phyloP scores from a whole-genome alignment of 1,139 yeast genomes.

The Scheffersomyces segobiensis region DNA sequence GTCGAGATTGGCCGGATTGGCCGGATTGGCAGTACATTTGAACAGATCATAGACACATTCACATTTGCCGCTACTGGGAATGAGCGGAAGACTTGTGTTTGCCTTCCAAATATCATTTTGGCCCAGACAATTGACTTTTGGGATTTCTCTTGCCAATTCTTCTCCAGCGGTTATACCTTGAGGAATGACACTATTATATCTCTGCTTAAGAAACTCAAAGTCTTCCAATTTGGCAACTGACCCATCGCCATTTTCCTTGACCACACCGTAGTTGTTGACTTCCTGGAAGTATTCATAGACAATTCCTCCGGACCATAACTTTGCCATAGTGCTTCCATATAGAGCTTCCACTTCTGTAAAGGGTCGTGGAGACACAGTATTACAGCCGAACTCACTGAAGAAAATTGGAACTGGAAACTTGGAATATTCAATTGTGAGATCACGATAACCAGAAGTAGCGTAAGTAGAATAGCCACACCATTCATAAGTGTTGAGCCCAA shows the following conservation, averaged over 20 bases:
- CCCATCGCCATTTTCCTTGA: slow-evolving; percentile 26
- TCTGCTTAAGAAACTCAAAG: slow-evolving; percentile 34
- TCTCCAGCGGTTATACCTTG: slow-evolving; percentile 18
- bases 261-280: slow-evolving; percentile 36
- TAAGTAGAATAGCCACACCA: slow-evolving; percentile 69
- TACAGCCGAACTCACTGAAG: slow-evolving; percentile 66
- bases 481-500: slow-evolving; percentile 63
- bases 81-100: slow-evolving; percentile 46
- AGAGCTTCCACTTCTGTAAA: slow-evolving; percentile 49
- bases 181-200: slow-evolving; percentile 36
- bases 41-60: slow-evolving; percentile 53
- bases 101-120: slow-evolving; percentile 40
- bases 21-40: slow-evolving; percentile 49
- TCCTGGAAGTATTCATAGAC: slow-evolving; percentile 42
- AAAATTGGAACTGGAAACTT: slow-evolving; percentile 55
- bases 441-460: slow-evolving; percentile 56
- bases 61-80: slow-evolving; percentile 57
- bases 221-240: slow-evolving; percentile 43
- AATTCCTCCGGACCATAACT: slow-evolving; percentile 45
- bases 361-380: slow-evolving; percentile 53
- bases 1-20: slow-evolving; percentile 31
- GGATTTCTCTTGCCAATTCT: neutral
- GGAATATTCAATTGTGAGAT: slow-evolving; percentile 49
- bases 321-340: slow-evolving; percentile 35
- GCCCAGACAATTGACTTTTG: slow-evolving; percentile 23